Base-by-base conservation (phyloP, 164 flowering plant species). In the Platanus orientalis region DNA sequence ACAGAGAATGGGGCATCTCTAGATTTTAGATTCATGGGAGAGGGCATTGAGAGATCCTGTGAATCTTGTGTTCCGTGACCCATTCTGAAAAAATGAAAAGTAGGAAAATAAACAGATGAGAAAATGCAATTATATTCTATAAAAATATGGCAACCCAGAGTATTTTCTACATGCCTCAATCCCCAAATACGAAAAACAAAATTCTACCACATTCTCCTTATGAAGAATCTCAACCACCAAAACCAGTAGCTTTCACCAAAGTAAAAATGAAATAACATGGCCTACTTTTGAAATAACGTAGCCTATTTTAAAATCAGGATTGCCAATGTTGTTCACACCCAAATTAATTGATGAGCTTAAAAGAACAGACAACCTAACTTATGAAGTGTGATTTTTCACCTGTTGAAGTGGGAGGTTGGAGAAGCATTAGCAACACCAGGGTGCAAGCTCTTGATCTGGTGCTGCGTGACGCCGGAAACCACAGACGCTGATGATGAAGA, bases 381-480 rank as follows among this genome's bases (percentile, higher is more conserved):
- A 40, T 6, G 49, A 39, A 30, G 34, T n/a, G 20, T 45, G 19
- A 47, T 6, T 3, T 13, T 23, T 72, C 50, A 89, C 96, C 90
- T 80, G 75, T 69, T 74, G 30, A 72, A 60, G 13, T 71, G 65
- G 45, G 74, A 26, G 44, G 75, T 67, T 0, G 68, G 27, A 58
- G 84, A 62, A 67, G 77, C 55, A 67, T 61, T 65, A 67, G 70
- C 47, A 55, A 57, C 78, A 64, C 68, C 62, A 26, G 80, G 60
- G 53, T 79, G 81, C 64, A 73, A 36, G 71, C 66, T 67, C 65
- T 76, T 80, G 65, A 74, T 45, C 52, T 84, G 88, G 45, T 84
- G 82, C 26, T 78, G 82, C 13, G 72, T 57, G 29, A 72, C 51
- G 40, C 73, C 58, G 27, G 77, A 52, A 14, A 71, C 78, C 66